Evolutionary conservation across 768 basidiomycete species (phyloP).

Genomic region (Amanita polypyramis): DNA sequence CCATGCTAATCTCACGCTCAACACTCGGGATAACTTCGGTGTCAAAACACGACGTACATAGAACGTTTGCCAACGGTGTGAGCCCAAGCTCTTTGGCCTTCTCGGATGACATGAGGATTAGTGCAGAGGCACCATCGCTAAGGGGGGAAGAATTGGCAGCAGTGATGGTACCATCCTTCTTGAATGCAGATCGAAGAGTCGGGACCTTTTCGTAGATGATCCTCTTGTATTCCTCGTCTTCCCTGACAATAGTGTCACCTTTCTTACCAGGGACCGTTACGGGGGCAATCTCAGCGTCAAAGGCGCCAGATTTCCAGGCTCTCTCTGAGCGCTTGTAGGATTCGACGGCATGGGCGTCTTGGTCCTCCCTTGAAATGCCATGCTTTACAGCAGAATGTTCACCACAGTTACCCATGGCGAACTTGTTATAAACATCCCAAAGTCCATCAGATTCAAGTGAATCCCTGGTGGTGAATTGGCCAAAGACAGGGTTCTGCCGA

Average conservation of each 20-base stretch:
- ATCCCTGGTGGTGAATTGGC: constrained; percentile 81
- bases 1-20: constrained; percentile 49
- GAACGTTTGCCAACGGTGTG: constrained; percentile 86
- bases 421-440: constrained; percentile 95
- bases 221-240: constrained; percentile 98
- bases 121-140: constrained; percentile 93
- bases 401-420: constrained; percentile 97
- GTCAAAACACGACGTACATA: constrained; percentile 50
- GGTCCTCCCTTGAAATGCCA: constrained; percentile 74
- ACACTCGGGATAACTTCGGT: constrained; percentile 8
- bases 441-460: constrained; percentile 90
- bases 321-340: constrained; percentile 90
- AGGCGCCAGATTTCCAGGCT: constrained; percentile 83
- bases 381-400: constrained; percentile 78
- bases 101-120: constrained; percentile 89
- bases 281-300: constrained; percentile 81
- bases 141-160: constrained; percentile 93
- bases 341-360: constrained; percentile 87
- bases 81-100: constrained; percentile 87
- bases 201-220: constrained; percentile 93
- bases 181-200: constrained; percentile 80
- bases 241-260: constrained; percentile 78
- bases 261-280: constrained; percentile 91
- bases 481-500: constrained; percentile 74
- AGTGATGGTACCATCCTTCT: constrained; percentile 82